phyloP scores from a whole-genome alignment of 768 basidiomycete species.

The Paxillus ammoniavirescens region DNA sequence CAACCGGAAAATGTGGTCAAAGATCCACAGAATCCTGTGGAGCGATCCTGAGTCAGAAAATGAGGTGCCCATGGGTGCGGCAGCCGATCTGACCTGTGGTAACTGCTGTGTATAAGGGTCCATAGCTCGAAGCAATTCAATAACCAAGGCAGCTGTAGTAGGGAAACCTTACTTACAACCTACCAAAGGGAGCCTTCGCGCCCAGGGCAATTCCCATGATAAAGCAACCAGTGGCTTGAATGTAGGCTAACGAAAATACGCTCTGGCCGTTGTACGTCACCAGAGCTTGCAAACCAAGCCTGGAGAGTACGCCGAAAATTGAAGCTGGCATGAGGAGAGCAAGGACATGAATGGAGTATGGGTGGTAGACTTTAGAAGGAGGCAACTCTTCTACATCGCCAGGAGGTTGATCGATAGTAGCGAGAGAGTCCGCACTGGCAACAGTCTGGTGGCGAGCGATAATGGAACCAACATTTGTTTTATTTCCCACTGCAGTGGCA shows the following conservation, averaged over 20 bases:
- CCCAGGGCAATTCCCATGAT: constrained; percentile 83
- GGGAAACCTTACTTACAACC: constrained; percentile 55
- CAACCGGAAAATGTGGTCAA: constrained; percentile 96
- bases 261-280: constrained; percentile 68
- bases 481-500: constrained; percentile 2
- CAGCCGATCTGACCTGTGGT: constrained; percentile 66
- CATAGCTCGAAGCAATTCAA: constrained; percentile 55
- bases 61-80: background rate
- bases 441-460: constrained; percentile 35
- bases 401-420: constrained; percentile 42
- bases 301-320: constrained; percentile 81
- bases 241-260: constrained; percentile 82
- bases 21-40: constrained; percentile 87
- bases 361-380: constrained; percentile 39
- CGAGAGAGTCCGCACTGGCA: constrained; percentile 37
- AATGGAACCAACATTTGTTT: constrained; percentile 30
- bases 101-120: constrained; percentile 82
- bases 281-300: constrained; percentile 77
- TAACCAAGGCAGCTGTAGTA: constrained; percentile 6
- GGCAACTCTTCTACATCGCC: constrained; percentile 32
- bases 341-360: constrained; percentile 62
- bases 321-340: constrained; percentile 76
- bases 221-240: constrained; percentile 85
- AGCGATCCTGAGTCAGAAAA: background rate
- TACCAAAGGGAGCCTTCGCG: constrained; percentile 68